Evolutionary conservation across 2,329 filamentous ascomycete species (phyloP).

Genomic region (Teratosphaeria zuluensis): DNA sequence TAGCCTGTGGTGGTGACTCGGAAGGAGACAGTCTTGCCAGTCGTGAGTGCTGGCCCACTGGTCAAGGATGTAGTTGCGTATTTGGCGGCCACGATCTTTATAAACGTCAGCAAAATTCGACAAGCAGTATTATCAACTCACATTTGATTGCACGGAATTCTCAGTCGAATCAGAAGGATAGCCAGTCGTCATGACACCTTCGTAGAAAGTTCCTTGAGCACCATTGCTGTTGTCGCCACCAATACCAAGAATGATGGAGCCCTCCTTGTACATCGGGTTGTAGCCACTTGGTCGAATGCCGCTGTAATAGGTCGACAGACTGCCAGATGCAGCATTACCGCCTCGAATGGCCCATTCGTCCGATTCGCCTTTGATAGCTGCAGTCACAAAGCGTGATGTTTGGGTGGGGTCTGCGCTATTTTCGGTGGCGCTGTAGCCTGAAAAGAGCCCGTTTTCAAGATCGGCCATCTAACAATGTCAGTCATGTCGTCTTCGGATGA

Average conservation of each 20-base stretch:
- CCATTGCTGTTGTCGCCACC: conserved; percentile 53
- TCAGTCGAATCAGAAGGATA: conserved; percentile 53
- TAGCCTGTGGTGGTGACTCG: conserved; percentile 46
- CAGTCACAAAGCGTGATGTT: conserved; percentile 46
- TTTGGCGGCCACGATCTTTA: conserved; percentile 29
- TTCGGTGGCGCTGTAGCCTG: conserved; percentile 36
- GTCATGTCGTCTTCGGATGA: not conserved
- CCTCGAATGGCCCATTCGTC: conserved; percentile 52
- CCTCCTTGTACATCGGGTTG: conserved; percentile 53
- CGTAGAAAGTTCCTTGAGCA: conserved; percentile 46
- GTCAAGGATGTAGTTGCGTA: conserved; percentile 42
- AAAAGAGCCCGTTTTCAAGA: conserved; percentile 57
- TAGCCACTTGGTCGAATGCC: conserved; percentile 45
- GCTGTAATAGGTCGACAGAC: conserved; percentile 49
- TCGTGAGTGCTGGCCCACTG: conserved; percentile 39
- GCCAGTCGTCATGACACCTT: conserved; percentile 54
- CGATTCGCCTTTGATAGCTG: conserved; percentile 46
- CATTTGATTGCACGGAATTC: conserved; percentile 38
- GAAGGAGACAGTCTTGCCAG: conserved; percentile 45
- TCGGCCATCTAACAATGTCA: conserved; percentile 48
- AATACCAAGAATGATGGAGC: conserved; percentile 55
- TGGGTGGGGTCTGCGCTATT: conserved; percentile 47
- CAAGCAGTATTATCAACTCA: conserved; percentile 28
- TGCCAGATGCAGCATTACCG: conserved; percentile 42
- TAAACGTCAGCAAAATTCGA: not conserved